phyloP scores from a whole-genome alignment of 495 filamentous ascomycete species.

The Neurospora cerealis region DNA sequence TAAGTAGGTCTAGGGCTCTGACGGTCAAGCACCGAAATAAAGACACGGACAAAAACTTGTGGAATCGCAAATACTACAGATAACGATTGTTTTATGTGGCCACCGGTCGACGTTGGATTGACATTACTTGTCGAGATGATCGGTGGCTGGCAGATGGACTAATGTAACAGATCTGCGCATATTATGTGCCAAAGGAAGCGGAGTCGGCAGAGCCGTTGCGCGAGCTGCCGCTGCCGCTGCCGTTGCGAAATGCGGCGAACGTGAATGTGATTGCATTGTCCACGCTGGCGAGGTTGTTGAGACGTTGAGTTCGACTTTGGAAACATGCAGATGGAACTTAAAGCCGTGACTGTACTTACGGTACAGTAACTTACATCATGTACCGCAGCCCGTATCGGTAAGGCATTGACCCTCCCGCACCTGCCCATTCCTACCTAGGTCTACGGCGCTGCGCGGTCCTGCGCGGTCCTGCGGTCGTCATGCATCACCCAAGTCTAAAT shows the following conservation, averaged over 20 bases:
- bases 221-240: background rate
- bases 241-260: background rate
- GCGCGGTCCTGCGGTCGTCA: background rate
- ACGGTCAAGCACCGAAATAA: background rate
- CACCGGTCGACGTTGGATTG: background rate
- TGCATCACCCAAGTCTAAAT: background rate
- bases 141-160: background rate
- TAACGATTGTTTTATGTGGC: background rate
- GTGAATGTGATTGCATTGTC: background rate
- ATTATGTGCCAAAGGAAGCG: background rate
- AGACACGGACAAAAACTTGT: background rate
- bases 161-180: background rate
- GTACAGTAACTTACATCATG: background rate
- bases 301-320: background rate
- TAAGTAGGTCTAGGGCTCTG: background rate
- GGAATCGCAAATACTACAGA: background rate
- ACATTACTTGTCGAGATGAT: background rate
- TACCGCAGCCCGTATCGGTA: background rate
- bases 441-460: background rate
- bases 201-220: background rate
- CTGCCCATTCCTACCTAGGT: background rate
- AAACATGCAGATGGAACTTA: background rate
- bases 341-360: background rate
- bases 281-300: background rate
- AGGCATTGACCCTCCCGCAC: background rate